phyloP scores from a whole-genome alignment of 1,284 basidiomycete species.

The Grifola frondosa region DNA sequence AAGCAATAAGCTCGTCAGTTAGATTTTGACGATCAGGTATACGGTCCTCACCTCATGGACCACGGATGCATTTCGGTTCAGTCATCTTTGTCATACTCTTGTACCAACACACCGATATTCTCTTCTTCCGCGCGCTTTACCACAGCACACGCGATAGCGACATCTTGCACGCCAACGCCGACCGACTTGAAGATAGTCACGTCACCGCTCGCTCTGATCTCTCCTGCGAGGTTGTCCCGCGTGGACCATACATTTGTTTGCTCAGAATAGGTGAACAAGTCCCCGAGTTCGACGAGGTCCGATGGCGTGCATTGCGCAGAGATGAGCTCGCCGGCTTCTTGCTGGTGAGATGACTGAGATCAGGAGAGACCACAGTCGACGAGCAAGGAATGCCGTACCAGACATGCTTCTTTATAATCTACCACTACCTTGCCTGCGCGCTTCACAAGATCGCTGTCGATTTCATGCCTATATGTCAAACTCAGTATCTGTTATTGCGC shows the following conservation, averaged over 20 bases:
- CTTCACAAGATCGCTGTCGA: conserved; percentile 57
- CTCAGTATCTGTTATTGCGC: not conserved
- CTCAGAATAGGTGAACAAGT: conserved; percentile 41
- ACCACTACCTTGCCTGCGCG: conserved; percentile 59
- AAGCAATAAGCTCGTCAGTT: no score
- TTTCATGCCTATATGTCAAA: conserved; percentile 46
- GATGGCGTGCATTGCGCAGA: conserved; percentile 39
- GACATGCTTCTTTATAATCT: conserved; percentile 70
- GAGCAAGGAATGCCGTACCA: conserved; percentile 21
- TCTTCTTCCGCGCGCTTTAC: conserved; percentile 39
- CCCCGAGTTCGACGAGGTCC: conserved; percentile 61
- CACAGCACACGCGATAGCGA: conserved; percentile 58
- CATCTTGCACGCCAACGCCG: conserved; percentile 75
- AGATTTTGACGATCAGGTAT: no score
- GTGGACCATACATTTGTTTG: conserved; percentile 21
- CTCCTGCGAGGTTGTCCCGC: conserved; percentile 26
- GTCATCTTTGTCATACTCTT: conserved; percentile 35
- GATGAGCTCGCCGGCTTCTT: conserved; percentile 80
- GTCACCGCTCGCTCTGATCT: conserved; percentile 34
- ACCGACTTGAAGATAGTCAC: conserved; percentile 81
- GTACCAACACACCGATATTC: conserved; percentile 38
- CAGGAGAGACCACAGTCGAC: not conserved
- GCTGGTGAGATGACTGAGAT: conserved; percentile 8
- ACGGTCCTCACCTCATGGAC: no score
- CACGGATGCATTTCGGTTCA: no score